Base-by-base conservation (phyloP, 352 stramenopile species). In the Nothophytophthora sp. region DNA sequence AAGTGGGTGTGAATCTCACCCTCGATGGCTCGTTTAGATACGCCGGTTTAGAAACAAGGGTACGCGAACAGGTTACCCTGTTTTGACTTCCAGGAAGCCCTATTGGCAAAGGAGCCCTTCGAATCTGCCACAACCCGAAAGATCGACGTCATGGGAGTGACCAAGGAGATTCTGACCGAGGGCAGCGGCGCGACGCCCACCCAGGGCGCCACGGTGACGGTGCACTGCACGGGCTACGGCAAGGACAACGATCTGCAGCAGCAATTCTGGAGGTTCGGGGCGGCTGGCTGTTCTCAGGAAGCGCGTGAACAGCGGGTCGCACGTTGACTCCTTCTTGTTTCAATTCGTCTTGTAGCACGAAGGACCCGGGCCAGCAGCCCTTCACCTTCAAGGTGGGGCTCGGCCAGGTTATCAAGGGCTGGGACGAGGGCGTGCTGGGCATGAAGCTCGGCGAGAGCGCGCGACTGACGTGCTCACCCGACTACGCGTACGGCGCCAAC, bases 371-470 rank as follows among this genome's bases (percentile, higher is more conserved):
- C 10, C 93, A 99, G 68, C 51, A 90, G 60, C 85, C 92, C 2
- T 98, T 98, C 58, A 90, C 77, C 20, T 99, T 98, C 63, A 67
- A 79, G 15, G 89, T 98, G 9, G 95, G 96, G 0, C 62, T 97
- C 19, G 89, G 93, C 30, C 72, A 92, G 39, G 96, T 99, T 46
- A 99, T 98, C 68, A 96, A 93, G 47, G 96, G 92, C 34, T 99
- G 96, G 96, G 96, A 98, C 61, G 91, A 98, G 63, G 79, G 86
- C 18, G 90, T 98, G 22, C 47, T 87, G 16, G 46, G 60, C 38
- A 92, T 94, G 88, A 83, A 84, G 32, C 62, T 97, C 16, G 93
- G 92, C 23, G 96, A 99, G 67, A 73, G 75, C 29, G 87, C 93
- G 25, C 90, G 79, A 30, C 86, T 99, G 50, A 96, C 88, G 50